Evolutionary conservation across 495 filamentous ascomycete genomes (phyloP), one percentile per base, ranked within the genome.

Genomic region (Talaromyces borbonicus): DNA sequence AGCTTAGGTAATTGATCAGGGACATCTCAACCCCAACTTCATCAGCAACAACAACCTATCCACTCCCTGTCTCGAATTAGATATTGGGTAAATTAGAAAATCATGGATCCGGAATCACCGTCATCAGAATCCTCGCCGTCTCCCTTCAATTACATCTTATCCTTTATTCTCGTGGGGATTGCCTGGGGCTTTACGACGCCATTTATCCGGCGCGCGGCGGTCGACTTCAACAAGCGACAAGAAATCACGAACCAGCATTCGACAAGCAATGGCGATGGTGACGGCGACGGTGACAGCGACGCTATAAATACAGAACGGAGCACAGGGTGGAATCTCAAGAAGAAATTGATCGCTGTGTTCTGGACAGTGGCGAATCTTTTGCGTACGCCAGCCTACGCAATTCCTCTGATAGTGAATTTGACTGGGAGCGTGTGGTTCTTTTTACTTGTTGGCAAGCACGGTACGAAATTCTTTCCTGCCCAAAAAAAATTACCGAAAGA

Each of bases 361-460:
- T 90, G 83, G 56, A 87, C 79, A 11, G 83, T 90, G 12, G 51
- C 79, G 6, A 92, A 94, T 60, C 63, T 96, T 54, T 63, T 97
- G 8, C 66, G 74, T 36, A 88, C 84, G 47, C 88, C 88, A 37
- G 75, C 75, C 20, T 98, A 98, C 62, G 83, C 87, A 8, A 58
- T 94, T 27, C 90, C 90, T 20, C 59, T 98, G 54, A 65, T 95
- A 41, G 69, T 95, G 22, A 98, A 98, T 56, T 62, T 96, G 53
- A 95, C 92, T 26, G 92, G 92, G 47, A 94, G 87, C 56, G 74
- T 98, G 50, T 98, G 92, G 92, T 98, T 98, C 56, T 98, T 98
- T 57, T 60, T 96, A 53, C 67, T 98, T 50, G 86, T 98, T 69
- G 92, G 92, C 45, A 76, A 89, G 62, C 87, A 90, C 52, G 87